Percentiles rank a stretch among this genome's conserved stretches.
phyloP scores from a whole-genome alignment of 2,329 filamentous ascomycete species.

The Colletotrichum sp. region DNA sequence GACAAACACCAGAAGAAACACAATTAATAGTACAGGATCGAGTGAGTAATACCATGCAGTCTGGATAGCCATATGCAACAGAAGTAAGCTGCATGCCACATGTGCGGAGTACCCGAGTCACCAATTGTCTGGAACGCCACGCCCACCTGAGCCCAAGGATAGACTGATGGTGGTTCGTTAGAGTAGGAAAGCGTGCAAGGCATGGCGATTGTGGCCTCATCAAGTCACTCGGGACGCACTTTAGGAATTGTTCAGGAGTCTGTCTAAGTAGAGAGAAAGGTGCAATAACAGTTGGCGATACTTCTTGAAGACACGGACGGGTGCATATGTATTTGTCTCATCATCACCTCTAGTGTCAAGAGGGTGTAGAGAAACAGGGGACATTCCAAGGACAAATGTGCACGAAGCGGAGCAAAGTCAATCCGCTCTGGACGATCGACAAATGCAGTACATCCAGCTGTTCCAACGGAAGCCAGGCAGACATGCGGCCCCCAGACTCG shows the following conservation, averaged over 20 bases:
- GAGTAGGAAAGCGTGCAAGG: neutral
- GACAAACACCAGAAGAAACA: no score
- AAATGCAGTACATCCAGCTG: neutral
- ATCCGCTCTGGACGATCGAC: neutral
- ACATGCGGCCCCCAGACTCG: neutral
- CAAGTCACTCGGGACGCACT: rapidly evolving
- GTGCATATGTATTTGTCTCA: neutral
- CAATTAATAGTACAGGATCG: no score
- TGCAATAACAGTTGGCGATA: no score
- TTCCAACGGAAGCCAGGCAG: neutral
- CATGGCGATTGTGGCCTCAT: rapidly evolving
- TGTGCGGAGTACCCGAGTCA: neutral
- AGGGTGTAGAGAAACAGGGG: neutral
- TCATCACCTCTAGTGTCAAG: neutral
- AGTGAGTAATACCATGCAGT: no score
- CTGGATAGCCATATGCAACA: no score
- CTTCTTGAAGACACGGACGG: rapidly evolving
- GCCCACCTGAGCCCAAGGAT: rapidly evolving
- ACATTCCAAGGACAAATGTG: neutral
- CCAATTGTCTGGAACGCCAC: neutral
- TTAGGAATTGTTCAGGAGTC: rapidly evolving
- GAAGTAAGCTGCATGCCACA: no score
- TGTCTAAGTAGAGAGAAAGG: neutral
- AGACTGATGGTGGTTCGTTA: neutral
- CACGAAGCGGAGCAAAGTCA: neutral